Percentiles rank a stretch among this genome's conserved stretches.
Evolutionary conservation across 1,284 basidiomycete species (phyloP).

Genomic region (Cutaneotrichosporon curvatum): DNA sequence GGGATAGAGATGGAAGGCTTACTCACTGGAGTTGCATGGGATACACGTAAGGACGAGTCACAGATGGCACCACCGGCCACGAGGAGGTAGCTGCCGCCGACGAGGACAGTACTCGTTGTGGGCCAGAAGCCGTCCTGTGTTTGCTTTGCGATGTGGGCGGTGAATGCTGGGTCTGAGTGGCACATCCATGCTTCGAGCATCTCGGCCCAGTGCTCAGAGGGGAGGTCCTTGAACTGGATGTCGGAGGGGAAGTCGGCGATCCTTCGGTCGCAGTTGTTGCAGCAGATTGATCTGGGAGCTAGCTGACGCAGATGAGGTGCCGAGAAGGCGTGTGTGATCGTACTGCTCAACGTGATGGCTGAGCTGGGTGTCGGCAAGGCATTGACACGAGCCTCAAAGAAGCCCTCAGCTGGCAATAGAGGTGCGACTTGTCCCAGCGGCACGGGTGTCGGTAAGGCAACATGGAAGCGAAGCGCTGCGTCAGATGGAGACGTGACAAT

Average conservation of each 20-base stretch:
- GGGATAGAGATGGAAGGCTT: neutral
- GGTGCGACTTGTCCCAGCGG: slow-evolving; percentile 57
- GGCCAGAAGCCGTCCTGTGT: slow-evolving; percentile 75
- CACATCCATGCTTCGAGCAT: slow-evolving; percentile 98
- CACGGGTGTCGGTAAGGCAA: slow-evolving; percentile 61
- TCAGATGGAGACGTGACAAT: slow-evolving; percentile 59
- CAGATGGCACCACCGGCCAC: slow-evolving; percentile 60
- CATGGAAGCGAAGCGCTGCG: slow-evolving; percentile 52
- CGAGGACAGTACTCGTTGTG: slow-evolving; percentile 58
- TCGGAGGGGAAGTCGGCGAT: slow-evolving; percentile 59
- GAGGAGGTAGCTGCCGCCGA: slow-evolving; percentile 77
- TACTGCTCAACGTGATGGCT: slow-evolving; percentile 34
- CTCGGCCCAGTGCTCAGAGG: slow-evolving; percentile 94
- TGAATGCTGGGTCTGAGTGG: slow-evolving; percentile 76
- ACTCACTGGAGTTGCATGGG: slow-evolving; percentile 56
- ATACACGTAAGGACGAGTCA: slow-evolving; percentile 53
- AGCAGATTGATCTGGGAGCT: slow-evolving; percentile 31
- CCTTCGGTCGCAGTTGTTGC: slow-evolving; percentile 56
- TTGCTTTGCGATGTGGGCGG: slow-evolving; percentile 60
- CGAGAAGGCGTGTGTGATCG: slow-evolving; percentile 32
- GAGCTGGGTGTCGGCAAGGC: slow-evolving; percentile 35
- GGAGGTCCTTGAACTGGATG: slow-evolving; percentile 66
- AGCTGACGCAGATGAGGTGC: slow-evolving; percentile 29
- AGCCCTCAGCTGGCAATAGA: slow-evolving; percentile 52
- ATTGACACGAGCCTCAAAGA: slow-evolving; percentile 60